phyloP scores from a whole-genome alignment of 108 stramenopile species.

The Epipyxis sp. region DNA sequence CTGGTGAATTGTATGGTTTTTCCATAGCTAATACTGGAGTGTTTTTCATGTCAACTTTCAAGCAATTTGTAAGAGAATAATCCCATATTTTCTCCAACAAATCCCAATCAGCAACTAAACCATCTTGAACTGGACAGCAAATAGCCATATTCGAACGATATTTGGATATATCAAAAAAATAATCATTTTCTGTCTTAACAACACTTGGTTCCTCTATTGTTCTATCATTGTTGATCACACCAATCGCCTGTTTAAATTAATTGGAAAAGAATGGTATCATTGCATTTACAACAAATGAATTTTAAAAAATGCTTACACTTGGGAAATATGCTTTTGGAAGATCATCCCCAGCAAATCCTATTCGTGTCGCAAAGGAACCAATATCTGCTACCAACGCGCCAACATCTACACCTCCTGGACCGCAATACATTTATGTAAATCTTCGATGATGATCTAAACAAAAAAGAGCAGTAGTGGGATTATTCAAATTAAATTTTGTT shows the following conservation, averaged over 20 bases:
- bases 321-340: slow-evolving; percentile 70
- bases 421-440: no score
- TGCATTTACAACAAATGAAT: no score
- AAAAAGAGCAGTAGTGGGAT: no score
- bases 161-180: background rate
- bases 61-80: slow-evolving; percentile 32
- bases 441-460: no score
- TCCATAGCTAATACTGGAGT: slow-evolving; percentile 46
- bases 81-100: slow-evolving; percentile 45
- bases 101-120: slow-evolving; percentile 46
- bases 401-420: slow-evolving; percentile 43
- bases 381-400: slow-evolving; percentile 76
- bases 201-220: no score
- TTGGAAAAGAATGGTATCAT: no score
- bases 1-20: slow-evolving; percentile 18
- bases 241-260: no score
- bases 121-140: background rate
- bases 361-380: slow-evolving; percentile 78
- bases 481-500: no score
- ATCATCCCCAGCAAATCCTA: slow-evolving; percentile 92
- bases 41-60: slow-evolving; percentile 40
- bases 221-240: no score
- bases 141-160: background rate
- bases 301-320: slow-evolving; percentile 17
- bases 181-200: background rate